Evolutionary conservation across 2,329 filamentous ascomycete genomes (phyloP), one percentile per base, ranked within the genome.

Genomic region (Fusarium udum): DNA sequence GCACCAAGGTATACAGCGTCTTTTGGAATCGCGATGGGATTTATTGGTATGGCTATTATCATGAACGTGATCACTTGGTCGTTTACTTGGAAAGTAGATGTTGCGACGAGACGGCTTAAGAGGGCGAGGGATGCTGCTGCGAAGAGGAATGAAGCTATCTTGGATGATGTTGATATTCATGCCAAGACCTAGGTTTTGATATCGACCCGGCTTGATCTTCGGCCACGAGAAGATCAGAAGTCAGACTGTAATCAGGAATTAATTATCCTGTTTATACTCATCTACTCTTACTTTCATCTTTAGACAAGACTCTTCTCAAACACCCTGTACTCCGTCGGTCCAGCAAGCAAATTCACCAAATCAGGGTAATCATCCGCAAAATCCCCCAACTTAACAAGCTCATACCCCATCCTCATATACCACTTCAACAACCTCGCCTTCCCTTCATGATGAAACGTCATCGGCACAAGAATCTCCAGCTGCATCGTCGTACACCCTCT

Each of bases 361-460:
- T 69, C 70, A 7, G 80, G 80, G 39, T 80, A 79, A 12, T 81
- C 78, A 1, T 76, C 43, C 7, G 61, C 57, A 61, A 81, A 81
- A 20, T 71, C 66, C 1, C 72, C 77, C n/a, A 80, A 28, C 36
- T 71, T 78, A 1, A 80, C 71, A 28, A 77, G 24, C 31, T 59
- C 36, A 48, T 81, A 81, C 1, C 78, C 80, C 71, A 80, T 66
- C 6, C 80, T 67, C 9, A 39, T 51, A 45, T 81, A 81, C 80
- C 80, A 81, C 0, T 63, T 71, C 52, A 77, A 52, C 67, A 78
- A 61, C 31, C 78, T 76, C 6, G 67, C 66, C 43, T 81, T 81
- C 3, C 74, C 66, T 1, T 73, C 67, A 56, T 81, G 78, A 31
- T 61, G 72, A 26, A 77, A 79, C 3, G 63, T 75, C 28, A 66